A percentile compares a stretch with the other conserved stretches of the same genome.
These are phyloP conservation scores for Globisporangium paroecandrum DNA, from an alignment of 352 stramenopile genomes.

Conservation along the genomic window DNA sequence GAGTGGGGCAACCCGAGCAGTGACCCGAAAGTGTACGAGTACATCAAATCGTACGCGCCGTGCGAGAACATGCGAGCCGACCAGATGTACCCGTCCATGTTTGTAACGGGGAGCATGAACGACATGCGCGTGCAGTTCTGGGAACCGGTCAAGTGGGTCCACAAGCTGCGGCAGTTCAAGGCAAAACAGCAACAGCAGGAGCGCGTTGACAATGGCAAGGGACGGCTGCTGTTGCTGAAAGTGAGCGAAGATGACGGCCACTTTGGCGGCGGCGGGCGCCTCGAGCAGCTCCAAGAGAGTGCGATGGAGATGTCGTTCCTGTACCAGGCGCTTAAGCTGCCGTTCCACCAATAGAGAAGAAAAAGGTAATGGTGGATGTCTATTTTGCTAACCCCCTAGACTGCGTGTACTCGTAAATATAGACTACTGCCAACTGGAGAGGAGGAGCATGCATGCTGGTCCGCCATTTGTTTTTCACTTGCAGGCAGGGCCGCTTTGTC, in stretches of 20 bases:
- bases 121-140: constrained; percentile 84
- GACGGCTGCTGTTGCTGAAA: constrained; percentile 50
- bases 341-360: constrained; percentile 22
- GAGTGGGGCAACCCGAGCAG: constrained; percentile 82
- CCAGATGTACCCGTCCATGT: constrained; percentile 66
- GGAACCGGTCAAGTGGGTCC: constrained; percentile 85
- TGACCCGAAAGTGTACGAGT: constrained; percentile 40
- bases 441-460: not conserved
- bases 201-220: constrained; percentile 17
- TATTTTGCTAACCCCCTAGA: constrained; percentile 13
- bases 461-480: not conserved
- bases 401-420: constrained; percentile 6
- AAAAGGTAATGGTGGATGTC: constrained; percentile 6
- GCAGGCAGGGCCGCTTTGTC: not conserved
- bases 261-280: constrained; percentile 68
- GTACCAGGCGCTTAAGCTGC: constrained; percentile 61
- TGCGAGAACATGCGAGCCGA: constrained; percentile 60
- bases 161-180: constrained; percentile 60
- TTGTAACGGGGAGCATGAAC: constrained; percentile 80
- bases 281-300: constrained; percentile 76
- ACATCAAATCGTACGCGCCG: constrained; percentile 83
- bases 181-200: constrained; percentile 8
- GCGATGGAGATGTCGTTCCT: constrained; percentile 86
- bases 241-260: constrained; percentile 81
- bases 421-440: not conserved